Base-by-base conservation (phyloP, 2,329 filamentous ascomycete genomes). In the Furcasterigmium sp. region DNA sequence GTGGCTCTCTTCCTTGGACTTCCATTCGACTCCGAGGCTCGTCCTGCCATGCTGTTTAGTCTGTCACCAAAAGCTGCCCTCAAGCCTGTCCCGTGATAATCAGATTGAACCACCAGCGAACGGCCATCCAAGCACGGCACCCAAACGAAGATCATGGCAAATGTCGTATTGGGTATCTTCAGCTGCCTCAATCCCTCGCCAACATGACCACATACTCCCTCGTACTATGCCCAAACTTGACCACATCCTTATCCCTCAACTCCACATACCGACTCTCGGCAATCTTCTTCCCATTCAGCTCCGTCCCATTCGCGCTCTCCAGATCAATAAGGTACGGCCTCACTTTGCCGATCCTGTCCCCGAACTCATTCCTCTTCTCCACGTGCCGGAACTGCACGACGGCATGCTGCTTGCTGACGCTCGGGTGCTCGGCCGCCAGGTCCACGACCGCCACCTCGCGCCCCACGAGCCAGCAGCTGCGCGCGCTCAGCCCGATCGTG, bases 141-240 rank as follows among this genome's bases (percentile, higher is more conserved):
- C n/a, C n/a, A n/a, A n/a, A n/a, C n/a, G n/a, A n/a, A n/a, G n/a
- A n/a, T n/a, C n/a, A n/a, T n/a, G n/a, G n/a, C n/a, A n/a, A n/a
- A n/a, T n/a, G 23, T 26, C 23, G 7, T 26, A 7, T 26, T 26
- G 23, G 23, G 23, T 26, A 26, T 26, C 23, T 26, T 26, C 7
- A 7, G 11, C 7, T 26, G 7, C 23, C 32, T 18, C 15, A 76
- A 37, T 67, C 62, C 39, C 65, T 65, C 28, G 78, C 75, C 46
- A 96, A 75, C 87, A 97, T 93, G 46, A 97, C 64, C n/a, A 98
- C 89, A 63, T 97, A 98, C 65, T 98, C 93, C 55, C 90, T 80
- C 46, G 87, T 85, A 59, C 89, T 95, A 46, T 86, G 76, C 9
- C 91, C 93, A 66, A 98, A 94, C 57, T 81, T 81, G 45, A 98